These are phyloP conservation scores for Kalmusia sp. DNA, from an alignment of 2,329 filamentous ascomycete genomes.

Conservation along the genomic window DNA sequence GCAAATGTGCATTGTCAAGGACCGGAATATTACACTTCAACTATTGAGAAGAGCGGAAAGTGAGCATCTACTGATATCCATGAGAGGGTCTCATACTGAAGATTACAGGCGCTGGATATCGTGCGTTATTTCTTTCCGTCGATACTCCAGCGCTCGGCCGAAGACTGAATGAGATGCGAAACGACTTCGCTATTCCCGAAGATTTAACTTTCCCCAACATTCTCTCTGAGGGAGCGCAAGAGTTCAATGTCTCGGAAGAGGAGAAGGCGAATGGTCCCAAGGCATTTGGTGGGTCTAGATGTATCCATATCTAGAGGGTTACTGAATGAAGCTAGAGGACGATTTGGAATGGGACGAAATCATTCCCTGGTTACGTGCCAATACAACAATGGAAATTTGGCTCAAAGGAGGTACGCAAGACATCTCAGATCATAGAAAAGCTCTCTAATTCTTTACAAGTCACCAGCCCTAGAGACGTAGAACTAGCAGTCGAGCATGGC, in stretches of 20 bases:
- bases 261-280: constrained; percentile 22
- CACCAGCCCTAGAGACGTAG: constrained; percentile 49
- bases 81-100: constrained; percentile 2
- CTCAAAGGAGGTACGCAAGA: constrained; percentile 45
- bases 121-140: constrained; percentile 62
- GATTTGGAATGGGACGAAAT: constrained; percentile 56
- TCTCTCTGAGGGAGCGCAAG: constrained; percentile 27
- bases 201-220: constrained; percentile 55
- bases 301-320: background rate
- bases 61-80: constrained; percentile 28
- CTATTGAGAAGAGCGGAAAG: constrained; percentile 54
- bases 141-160: constrained; percentile 54
- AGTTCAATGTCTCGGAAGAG: constrained; percentile 25
- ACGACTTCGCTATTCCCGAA: constrained; percentile 37
- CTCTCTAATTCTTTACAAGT: constrained; percentile 17
- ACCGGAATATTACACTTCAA: constrained; percentile 52
- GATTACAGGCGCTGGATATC: constrained; percentile 45
- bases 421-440: too few species aligned
- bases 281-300: constrained; percentile 14
- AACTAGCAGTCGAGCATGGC: constrained; percentile 52
- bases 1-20: constrained; percentile 62
- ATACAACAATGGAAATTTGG: constrained; percentile 59
- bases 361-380: constrained; percentile 57
- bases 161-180: constrained; percentile 54
- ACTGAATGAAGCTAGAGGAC: constrained; percentile 16